A percentile compares a stretch with the other conserved stretches of the same genome.
These are phyloP conservation scores for Sisymbrium altissimum DNA, from an alignment of 345 rosid species.

Conservation along the genomic window DNA sequence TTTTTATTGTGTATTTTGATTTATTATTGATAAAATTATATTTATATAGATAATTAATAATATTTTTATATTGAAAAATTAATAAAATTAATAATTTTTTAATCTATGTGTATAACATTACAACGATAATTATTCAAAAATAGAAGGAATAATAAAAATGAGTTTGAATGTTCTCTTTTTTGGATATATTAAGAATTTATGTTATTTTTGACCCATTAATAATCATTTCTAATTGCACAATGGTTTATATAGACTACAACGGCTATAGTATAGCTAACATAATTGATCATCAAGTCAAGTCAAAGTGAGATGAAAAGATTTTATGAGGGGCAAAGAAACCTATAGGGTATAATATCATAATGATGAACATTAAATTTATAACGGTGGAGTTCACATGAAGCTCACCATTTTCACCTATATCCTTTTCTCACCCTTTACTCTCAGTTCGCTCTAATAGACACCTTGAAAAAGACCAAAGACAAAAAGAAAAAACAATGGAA, in stretches of 20 bases:
- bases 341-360: conserved; percentile 1
- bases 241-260: conserved; percentile 4
- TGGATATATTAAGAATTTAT: no score
- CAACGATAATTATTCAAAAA: no score
- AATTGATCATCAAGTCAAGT: not conserved
- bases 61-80: no score
- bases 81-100: no score
- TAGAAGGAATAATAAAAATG: no score
- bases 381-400: conserved; percentile 61
- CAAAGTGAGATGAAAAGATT: not conserved
- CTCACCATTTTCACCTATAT: conserved; percentile 26
- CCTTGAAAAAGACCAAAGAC: not conserved
- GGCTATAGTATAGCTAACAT: not conserved
- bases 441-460: not conserved
- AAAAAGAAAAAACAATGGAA: conserved; percentile 43
- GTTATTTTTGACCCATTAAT: no score
- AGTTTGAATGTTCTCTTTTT: no score
- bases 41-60: no score
- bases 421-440: conserved; percentile 1
- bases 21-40: no score
- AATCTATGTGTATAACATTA: no score
- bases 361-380: conserved; percentile 12
- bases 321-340: not conserved
- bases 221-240: not conserved
- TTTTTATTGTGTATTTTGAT: no score